phyloP scores from a whole-genome alignment of 2,329 filamentous ascomycete species.

The Trichoderma hamatum region DNA sequence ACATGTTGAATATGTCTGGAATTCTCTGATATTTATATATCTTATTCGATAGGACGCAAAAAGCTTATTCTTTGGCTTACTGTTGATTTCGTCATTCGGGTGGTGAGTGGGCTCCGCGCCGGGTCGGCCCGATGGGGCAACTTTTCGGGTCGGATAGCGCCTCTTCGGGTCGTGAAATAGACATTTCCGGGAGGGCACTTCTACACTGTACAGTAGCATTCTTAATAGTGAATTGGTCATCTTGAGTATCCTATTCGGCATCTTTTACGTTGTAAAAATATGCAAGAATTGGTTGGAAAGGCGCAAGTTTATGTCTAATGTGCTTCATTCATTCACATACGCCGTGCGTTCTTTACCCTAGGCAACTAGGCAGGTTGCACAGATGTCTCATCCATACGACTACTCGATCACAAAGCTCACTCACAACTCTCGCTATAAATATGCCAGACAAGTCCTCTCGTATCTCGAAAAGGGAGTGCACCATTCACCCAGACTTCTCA shows the following conservation, averaged over 20 bases:
- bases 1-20: not conserved
- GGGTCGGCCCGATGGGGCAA: conserved; percentile 17
- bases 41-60: not conserved
- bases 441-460: not conserved
- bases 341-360: not conserved
- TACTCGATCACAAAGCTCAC: not conserved
- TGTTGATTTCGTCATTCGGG: conserved; percentile 17
- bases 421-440: not conserved
- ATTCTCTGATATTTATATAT: not conserved
- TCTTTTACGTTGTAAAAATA: not conserved
- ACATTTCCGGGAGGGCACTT: not conserved
- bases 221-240: not conserved
- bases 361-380: not conserved
- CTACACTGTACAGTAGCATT: not conserved
- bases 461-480: not conserved
- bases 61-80: not conserved
- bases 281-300: not conserved
- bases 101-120: conserved; percentile 10
- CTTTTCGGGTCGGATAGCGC: not conserved
- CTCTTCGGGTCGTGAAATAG: conserved; percentile 1
- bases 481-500: not conserved
- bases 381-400: not conserved
- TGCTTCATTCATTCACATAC: not conserved
- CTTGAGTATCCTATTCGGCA: no score
- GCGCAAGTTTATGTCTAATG: not conserved